Evolutionary conservation across 176 grass and related monocot species (phyloP), one percentile per base, ranked within the genome.

Genomic region (Avena eriantha): DNA sequence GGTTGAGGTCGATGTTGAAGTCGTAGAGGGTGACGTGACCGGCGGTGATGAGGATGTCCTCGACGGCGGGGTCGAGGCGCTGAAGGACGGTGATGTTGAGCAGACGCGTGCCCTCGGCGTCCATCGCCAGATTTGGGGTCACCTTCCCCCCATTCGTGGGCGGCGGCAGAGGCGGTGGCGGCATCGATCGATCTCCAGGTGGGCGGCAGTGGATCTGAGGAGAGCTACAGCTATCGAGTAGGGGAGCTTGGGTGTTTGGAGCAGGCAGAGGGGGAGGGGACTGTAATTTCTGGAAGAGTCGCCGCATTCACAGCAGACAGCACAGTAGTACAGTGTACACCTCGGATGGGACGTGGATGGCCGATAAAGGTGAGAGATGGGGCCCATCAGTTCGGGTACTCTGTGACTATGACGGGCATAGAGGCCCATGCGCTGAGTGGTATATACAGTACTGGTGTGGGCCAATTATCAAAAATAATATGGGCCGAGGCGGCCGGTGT

Each of bases 81-180:
- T 95, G 95, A 17, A 98, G 91, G 35, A 98, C 95, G 64, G 95
- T 98, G 64, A 98, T 91, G 81, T 98, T 95, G n/a, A 98, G 93
- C 31, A 88, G 59, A 60, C 92, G 94, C 76, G 92, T 98, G 54
- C 74, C 91, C 61, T 94, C 90, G 49, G 92, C 89, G 84, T 95
- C 95, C 68, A 85, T 85, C 7, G 77, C 59, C 77, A 98, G 91
- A 80, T 95, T 98, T 16, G 95, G 95, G 19, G 92, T 91, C 76
- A 95, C 79, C 87, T 98, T 98, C 12, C 89, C 95, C 35, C 76
- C 95, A 85, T 79, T 89, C 39, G 92, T 57, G 51, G 90, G 91
- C 91, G 79, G 17, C 72, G 56, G 18, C 60, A n/a, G 43, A 3
- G 69, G 72, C 70, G 64, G 85, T 23, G 56, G 87, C 75, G 78